Evolutionary conservation across 1,139 yeast species (phyloP).

Genomic region (Candida sojae): DNA sequence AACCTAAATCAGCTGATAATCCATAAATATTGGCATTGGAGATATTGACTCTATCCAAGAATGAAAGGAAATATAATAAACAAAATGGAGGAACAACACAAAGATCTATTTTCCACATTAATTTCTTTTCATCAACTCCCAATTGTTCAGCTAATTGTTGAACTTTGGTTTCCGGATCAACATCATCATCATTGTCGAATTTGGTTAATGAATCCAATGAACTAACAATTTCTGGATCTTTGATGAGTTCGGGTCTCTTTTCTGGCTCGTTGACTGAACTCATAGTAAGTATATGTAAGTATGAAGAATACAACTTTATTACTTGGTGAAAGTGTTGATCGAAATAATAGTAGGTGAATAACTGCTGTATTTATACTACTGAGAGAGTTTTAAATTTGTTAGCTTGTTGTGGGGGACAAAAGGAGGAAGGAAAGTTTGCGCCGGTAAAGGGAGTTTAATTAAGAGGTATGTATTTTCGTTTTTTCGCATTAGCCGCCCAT

Average conservation of each 20-base stretch:
- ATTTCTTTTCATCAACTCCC: constrained; percentile 42
- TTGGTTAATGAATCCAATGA: neutral
- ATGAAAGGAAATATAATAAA: constrained; percentile 65
- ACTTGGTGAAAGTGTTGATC: too few relatives aligned
- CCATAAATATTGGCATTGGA: constrained; percentile 76
- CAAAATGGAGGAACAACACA: constrained; percentile 74
- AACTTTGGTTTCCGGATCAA: constrained; percentile 21
- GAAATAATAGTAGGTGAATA: too few relatives aligned
- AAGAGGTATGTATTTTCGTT: too few relatives aligned
- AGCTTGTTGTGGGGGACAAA: too few relatives aligned
- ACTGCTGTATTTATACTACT: too few relatives aligned
- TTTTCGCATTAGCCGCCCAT: too few relatives aligned
- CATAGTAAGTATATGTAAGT: neutral
- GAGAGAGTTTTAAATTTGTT: too few relatives aligned
- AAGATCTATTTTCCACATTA: constrained; percentile 65
- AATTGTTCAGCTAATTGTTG: constrained; percentile 30
- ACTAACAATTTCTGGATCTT: constrained; percentile 2
- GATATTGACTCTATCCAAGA: constrained; percentile 72
- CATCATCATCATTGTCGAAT: neutral
- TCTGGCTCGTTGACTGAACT: neutral
- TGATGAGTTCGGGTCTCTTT: neutral
- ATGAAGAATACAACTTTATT: too few relatives aligned
- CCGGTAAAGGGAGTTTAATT: too few relatives aligned
- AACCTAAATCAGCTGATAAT: constrained; percentile 49
- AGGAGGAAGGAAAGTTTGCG: too few relatives aligned